phyloP scores from a whole-genome alignment of 2,329 filamentous ascomycete genomes.

The Arachnopeziza araneosa region DNA sequence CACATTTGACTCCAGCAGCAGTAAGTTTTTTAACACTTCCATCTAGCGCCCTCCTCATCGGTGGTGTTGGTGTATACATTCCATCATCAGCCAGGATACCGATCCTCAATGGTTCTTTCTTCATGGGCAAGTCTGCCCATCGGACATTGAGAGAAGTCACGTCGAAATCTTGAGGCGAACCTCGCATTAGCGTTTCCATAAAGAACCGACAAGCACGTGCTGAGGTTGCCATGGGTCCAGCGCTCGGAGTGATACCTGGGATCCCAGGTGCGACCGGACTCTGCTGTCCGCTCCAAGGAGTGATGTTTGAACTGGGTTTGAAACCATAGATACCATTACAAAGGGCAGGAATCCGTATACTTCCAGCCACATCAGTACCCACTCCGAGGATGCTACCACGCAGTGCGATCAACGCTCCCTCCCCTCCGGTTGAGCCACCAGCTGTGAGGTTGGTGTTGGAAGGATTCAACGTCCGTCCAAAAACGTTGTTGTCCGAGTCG shows the following conservation, averaged over 20 bases:
- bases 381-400: slow-evolving; percentile 37
- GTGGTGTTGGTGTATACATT: slow-evolving; percentile 29
- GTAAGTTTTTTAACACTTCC: slow-evolving; percentile 24
- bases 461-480: slow-evolving; percentile 45
- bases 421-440: slow-evolving; percentile 58
- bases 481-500: slow-evolving; percentile 54
- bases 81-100: slow-evolving; percentile 30
- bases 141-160: neutral
- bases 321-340: slow-evolving; percentile 29
- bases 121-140: slow-evolving; percentile 5
- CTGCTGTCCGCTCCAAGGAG: slow-evolving; percentile 13
- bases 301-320: slow-evolving; percentile 15
- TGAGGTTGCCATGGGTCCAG: slow-evolving; percentile 11
- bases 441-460: slow-evolving; percentile 50
- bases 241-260: slow-evolving; percentile 1
- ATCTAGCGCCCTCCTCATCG: slow-evolving; percentile 28
- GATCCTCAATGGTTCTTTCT: slow-evolving; percentile 25
- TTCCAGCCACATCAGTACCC: slow-evolving; percentile 40
- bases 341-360: slow-evolving; percentile 35
- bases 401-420: slow-evolving; percentile 42
- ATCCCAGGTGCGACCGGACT: neutral
- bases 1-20: slow-evolving; percentile 17
- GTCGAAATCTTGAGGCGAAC: slow-evolving; percentile 6
- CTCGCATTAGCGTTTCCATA: slow-evolving; percentile 5
- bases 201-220: slow-evolving; percentile 6